These are phyloP conservation scores for Nigrograna mackinnonii DNA, from an alignment of 2,329 filamentous ascomycete species.

Conservation along the genomic window DNA sequence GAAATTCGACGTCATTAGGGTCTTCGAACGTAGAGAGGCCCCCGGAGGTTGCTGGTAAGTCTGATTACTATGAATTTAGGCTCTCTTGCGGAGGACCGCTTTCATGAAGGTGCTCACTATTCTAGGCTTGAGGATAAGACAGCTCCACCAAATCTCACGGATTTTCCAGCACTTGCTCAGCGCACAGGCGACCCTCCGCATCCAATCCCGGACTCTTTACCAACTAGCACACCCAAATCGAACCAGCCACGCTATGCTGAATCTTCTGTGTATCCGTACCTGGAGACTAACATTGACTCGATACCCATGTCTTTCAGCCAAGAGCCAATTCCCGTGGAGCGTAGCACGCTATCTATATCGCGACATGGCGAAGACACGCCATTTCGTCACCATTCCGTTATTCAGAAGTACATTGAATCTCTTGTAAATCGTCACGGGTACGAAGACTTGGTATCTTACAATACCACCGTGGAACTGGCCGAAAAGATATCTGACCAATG, in stretches of 20 bases:
- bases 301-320: conserved; percentile 64
- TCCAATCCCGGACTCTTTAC: conserved; percentile 18
- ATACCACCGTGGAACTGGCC: conserved; percentile 64
- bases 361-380: conserved; percentile 62
- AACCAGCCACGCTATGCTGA: conserved; percentile 24
- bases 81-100: too few relatives aligned
- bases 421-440: conserved; percentile 60
- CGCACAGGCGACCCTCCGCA: conserved; percentile 22
- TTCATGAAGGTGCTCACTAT: too few relatives aligned
- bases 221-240: conserved; percentile 16
- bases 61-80: too few relatives aligned
- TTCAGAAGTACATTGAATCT: conserved; percentile 58
- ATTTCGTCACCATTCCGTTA: conserved; percentile 64
- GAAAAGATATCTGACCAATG: conserved; percentile 54
- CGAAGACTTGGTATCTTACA: conserved; percentile 55
- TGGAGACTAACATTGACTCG: conserved; percentile 68
- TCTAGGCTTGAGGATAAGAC: conserved; percentile 25
- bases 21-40: conserved; percentile 64
- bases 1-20: conserved; percentile 60
- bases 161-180: conserved; percentile 19
- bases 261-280: conserved; percentile 57
- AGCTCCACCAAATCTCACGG: conserved; percentile 21
- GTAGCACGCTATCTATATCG: conserved; percentile 42
- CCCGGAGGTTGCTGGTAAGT: conserved; percentile 66
- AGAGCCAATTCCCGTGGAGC: conserved; percentile 56